Evolutionary conservation across 2,329 filamentous ascomycete species (phyloP), one percentile per base, ranked within the genome.

Genomic region (Colletotrichum musicola): DNA sequence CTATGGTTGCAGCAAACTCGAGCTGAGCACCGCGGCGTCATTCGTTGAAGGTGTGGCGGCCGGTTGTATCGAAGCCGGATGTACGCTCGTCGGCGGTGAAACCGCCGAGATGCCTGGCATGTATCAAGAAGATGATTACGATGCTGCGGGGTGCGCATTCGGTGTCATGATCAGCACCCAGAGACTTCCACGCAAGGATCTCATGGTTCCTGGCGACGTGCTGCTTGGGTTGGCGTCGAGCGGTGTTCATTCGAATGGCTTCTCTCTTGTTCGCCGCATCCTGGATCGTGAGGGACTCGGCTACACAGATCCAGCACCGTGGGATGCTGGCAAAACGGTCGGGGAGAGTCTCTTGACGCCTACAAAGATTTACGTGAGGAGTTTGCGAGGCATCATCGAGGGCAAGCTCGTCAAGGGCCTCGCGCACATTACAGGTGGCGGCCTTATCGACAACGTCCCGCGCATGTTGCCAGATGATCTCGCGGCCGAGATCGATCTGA

Each of bases 81-180:
- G 95, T 76, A 95, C 95, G 16, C 87, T 99, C 3, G 93, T 98
- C n/a, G 96, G 96, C 46, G 96, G 96, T 51, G 96, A 99, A 82
- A 99, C 96, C 0, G 96, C 96, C 6, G 96, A 99, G 82, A 98
- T 99, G 96, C 95, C 95, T 0, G 95, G 95, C 62, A 93, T 98
- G 85, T 98, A 97, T 83, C 86, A 91, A 71, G 90, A 88, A 61
- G 93, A 94, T 57, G 93, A 97, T 77, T 99, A 98, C 79, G 96
- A 99, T 75, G 94, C 95, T 7, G 95, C 94, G 22, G 96, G 96
- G 71, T 93, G 92, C 46, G 95, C 95, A 18, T 91, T 97, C 53
- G 96, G 96, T 64, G 93, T 94, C 49, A 92, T 98, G 77, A 84
- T 86, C 42, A 82, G 87, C 40, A 88, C 87, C 5, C 85, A 87